phyloP scores from a whole-genome alignment of 129 eudicot species.

The Cynara cardunculus region DNA sequence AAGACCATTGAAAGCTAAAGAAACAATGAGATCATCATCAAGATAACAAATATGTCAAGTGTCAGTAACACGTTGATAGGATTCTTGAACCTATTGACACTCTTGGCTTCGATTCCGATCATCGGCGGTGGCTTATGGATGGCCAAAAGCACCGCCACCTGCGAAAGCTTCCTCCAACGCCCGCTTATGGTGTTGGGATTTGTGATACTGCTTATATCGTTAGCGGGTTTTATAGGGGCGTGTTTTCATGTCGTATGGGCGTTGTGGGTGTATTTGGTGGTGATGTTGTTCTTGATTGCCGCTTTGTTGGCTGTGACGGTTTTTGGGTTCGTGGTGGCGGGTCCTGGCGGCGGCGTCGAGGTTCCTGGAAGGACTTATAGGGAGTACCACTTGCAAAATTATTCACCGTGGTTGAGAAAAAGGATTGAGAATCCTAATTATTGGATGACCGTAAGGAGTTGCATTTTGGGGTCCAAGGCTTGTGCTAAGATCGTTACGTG shows the following conservation, averaged over 20 bases:
- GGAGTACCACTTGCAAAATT: conserved; percentile 65
- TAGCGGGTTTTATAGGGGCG: conserved; percentile 90
- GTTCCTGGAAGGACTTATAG: conserved; percentile 66
- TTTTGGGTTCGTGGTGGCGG: conserved; percentile 80
- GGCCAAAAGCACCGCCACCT: conserved; percentile 76
- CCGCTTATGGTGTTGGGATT: conserved; percentile 78
- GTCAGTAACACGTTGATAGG: conserved; percentile 89
- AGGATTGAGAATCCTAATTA: conserved; percentile 49
- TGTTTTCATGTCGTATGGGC: conserved; percentile 84
- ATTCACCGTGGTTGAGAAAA: conserved; percentile 80
- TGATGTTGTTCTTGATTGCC: conserved; percentile 67
- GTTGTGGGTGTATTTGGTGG: conserved; percentile 64
- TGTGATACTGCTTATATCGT: conserved; percentile 61
- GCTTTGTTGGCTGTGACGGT: conserved; percentile 58
- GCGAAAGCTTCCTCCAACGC: conserved; percentile 79
- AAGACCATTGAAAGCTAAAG: conserved; percentile 16
- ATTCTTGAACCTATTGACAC: conserved; percentile 78
- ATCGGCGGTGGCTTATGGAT: conserved; percentile 88
- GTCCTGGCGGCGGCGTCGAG: conserved; percentile 61
- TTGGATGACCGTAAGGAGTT: conserved; percentile 64
- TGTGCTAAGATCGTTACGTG: conserved; percentile 63
- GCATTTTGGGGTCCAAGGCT: conserved; percentile 79
- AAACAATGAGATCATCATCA: conserved; percentile 12
- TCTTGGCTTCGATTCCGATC: conserved; percentile 73
- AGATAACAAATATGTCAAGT: conserved; percentile 42